Conservation (phyloP, 169 alveolate species). For the Prorocentrum cordatum region DNA sequence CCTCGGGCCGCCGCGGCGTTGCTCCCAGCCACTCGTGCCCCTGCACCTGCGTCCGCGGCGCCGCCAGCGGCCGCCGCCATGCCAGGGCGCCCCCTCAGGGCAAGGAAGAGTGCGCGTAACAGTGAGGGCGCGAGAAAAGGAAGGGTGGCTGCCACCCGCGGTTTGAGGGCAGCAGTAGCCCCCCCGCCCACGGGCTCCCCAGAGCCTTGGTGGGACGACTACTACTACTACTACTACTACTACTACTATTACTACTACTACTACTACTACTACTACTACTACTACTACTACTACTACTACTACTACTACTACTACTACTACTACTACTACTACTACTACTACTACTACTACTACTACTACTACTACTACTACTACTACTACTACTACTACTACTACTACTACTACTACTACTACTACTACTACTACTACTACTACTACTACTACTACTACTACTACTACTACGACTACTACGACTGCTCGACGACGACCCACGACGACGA, state of each 20-base stretch:
- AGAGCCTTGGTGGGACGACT: background rate
- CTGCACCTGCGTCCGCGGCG: no score
- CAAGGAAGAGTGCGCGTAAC: no score
- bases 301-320: background rate
- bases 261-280: background rate
- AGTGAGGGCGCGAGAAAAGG: no score
- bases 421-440: background rate
- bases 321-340: background rate
- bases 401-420: background rate
- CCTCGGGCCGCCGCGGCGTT: no score
- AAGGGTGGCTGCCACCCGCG: no score
- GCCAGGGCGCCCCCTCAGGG: no score
- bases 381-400: background rate
- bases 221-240: background rate
- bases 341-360: background rate
- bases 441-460: no score
- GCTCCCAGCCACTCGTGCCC: no score
- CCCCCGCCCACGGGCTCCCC: background rate
- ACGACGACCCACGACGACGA: no score
- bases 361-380: background rate
- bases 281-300: background rate
- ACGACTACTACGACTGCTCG: no score
- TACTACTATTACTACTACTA: background rate
- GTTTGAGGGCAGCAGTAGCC: no score
- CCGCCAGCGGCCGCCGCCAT: no score